Conservation (phyloP, 176 grass and related monocot species). For the Tillandsia leiboldiana region DNA sequence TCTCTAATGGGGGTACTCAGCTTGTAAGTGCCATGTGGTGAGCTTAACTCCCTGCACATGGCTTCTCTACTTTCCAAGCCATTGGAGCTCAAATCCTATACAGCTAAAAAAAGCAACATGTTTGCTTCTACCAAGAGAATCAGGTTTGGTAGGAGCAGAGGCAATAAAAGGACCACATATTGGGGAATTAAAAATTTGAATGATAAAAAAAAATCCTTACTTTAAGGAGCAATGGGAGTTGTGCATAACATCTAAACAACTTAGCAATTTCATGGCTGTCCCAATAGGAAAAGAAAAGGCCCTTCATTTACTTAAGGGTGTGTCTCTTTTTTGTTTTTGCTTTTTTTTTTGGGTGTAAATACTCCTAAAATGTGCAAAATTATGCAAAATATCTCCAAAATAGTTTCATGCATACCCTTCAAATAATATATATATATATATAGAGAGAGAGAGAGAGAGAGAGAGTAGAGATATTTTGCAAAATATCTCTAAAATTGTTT, state of each 20-base stretch:
- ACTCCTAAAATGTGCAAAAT: no score
- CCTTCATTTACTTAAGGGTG: no score
- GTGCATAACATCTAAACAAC: neutral
- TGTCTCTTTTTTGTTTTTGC: no score
- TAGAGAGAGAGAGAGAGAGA: no score
- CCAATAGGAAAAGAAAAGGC: no score
- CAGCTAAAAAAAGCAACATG: neutral
- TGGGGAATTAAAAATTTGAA: neutral
- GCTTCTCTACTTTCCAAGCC: conserved; percentile 18
- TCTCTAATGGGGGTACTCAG: neutral
- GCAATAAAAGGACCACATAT: neutral
- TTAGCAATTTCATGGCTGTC: no score
- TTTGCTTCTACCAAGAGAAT: conserved; percentile 15
- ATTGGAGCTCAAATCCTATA: conserved; percentile 19
- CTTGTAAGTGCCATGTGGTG: conserved; percentile 19
- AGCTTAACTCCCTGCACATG: conserved; percentile 23
- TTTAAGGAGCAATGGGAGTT: neutral
- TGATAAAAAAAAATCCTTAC: neutral
- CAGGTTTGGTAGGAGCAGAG: neutral
- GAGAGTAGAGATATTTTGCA: no score
- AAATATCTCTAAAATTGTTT: no score
- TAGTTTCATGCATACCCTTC: no score
- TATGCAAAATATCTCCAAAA: no score
- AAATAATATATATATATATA: no score
- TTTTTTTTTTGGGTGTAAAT: no score